A percentile compares a stretch with the other conserved stretches of the same genome.
Evolutionary conservation across 2,329 filamentous ascomycete genomes (phyloP).

Genomic region (Tolypocladium album): DNA sequence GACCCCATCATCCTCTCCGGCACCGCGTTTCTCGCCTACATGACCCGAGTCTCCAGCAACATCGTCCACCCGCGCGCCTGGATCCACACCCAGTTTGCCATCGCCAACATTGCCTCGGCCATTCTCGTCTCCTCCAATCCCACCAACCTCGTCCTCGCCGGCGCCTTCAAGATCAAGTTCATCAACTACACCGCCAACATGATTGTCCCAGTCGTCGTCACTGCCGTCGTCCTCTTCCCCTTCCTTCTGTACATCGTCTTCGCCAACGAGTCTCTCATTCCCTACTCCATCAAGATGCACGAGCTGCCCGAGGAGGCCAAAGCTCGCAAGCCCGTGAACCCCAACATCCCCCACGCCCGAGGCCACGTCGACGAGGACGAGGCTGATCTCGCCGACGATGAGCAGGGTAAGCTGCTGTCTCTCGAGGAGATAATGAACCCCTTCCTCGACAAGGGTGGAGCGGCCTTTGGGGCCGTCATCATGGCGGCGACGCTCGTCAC

Average conservation of each 20-base stretch:
- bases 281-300: conserved; percentile 56
- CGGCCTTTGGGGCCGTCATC: conserved; percentile 50
- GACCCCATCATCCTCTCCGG: conserved; percentile 67
- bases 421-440: conserved; percentile 69
- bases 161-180: conserved; percentile 62
- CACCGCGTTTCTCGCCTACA: conserved; percentile 65
- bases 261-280: conserved; percentile 51
- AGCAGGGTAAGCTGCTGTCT: conserved; percentile 44
- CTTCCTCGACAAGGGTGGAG: conserved; percentile 57
- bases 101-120: conserved; percentile 64
- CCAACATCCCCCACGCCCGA: conserved; percentile 58
- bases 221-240: conserved; percentile 56
- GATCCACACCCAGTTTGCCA: conserved; percentile 62
- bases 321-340: conserved; percentile 51
- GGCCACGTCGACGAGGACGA: conserved; percentile 43
- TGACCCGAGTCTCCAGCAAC: conserved; percentile 65
- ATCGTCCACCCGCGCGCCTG: conserved; percentile 61
- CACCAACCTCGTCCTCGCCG: conserved; percentile 64
- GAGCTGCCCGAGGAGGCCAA: conserved; percentile 49
- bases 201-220: conserved; percentile 61
- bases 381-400: conserved; percentile 28
- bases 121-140: conserved; percentile 71
- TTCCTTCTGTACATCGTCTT: conserved; percentile 63
- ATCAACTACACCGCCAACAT: conserved; percentile 68
- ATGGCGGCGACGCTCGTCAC: conserved; percentile 59